Evolutionary conservation across 768 basidiomycete genomes (phyloP).

Genomic region (Rhodotorula graminis): DNA sequence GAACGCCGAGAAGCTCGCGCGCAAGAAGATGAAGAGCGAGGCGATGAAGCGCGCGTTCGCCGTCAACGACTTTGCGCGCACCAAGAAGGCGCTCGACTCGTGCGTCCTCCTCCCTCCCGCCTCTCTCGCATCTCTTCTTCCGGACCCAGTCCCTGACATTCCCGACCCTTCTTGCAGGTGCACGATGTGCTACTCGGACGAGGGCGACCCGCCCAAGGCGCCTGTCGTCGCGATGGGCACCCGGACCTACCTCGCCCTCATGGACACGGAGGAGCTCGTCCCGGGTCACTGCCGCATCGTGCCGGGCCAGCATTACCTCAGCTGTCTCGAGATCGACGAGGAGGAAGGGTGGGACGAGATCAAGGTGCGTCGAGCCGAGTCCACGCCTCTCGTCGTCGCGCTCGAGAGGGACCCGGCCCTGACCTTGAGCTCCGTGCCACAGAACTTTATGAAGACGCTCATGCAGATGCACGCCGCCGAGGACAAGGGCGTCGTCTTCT

Average conservation of each 20-base stretch:
- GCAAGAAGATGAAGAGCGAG: conserved; percentile 93
- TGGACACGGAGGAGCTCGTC: conserved; percentile 78
- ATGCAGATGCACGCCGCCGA: conserved; percentile 92
- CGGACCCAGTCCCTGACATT: neutral
- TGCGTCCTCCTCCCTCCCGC: conserved; percentile 51
- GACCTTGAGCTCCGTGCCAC: too few relatives aligned
- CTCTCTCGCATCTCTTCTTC: too few relatives aligned
- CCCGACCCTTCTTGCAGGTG: conserved; percentile 9
- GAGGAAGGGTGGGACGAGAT: conserved; percentile 94
- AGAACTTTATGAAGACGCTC: conserved; percentile 83
- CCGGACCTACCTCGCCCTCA: conserved; percentile 83
- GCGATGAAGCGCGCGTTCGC: conserved; percentile 96
- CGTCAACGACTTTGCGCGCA: conserved; percentile 90
- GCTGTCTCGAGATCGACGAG: conserved; percentile 87
- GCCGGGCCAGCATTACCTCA: conserved; percentile 87
- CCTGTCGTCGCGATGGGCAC: conserved; percentile 87
- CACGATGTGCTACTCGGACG: conserved; percentile 57
- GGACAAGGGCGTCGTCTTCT: conserved; percentile 90
- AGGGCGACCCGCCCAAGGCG: conserved; percentile 80
- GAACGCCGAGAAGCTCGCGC: conserved; percentile 83
- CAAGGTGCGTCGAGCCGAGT: conserved; percentile 55
- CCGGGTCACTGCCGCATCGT: conserved; percentile 91
- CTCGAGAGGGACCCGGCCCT: too few relatives aligned
- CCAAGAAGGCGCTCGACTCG: conserved; percentile 78
- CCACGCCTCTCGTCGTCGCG: too few relatives aligned